Evolutionary conservation across 352 stramenopile genomes (phyloP), one percentile per base, ranked within the genome.

Genomic region (Thraustochytrium sp.): DNA sequence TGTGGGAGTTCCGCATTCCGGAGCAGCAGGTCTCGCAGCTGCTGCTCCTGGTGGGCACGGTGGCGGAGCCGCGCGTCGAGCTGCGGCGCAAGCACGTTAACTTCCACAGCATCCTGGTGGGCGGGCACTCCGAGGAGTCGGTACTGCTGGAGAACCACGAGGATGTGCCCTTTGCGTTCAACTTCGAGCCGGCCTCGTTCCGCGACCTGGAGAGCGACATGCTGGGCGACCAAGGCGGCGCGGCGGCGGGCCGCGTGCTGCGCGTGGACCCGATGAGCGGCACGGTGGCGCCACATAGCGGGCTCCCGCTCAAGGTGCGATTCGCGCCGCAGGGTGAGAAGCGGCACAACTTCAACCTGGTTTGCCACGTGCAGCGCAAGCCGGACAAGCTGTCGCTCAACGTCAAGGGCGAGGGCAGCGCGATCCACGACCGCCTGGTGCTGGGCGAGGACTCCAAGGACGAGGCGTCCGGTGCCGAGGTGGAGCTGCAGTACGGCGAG

Each of bases 341-440:
- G 77, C 88, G 89, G 3, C 94, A 97, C 88, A 98, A 93, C 77
- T 95, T 97, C 65, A 98, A 97, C 54, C 64, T 98, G 31, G 91
- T 89, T 64, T 98, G 94, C 63, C 90, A 92, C 61, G 87, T 98
- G 65, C 94, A 95, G 77, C 92, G 94, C 29, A 98, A 98, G 83
- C 93, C 93, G 0, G 91, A 91, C 9, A 92, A 93, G 38, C 85
- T 98, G 1, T 94, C 90, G 36, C 87, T 98, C 26, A 98, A 98
- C 82, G 88, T 98, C 40, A 98, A 98, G 86, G 94, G 94, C 44
- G 94, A 98, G 84, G 94, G 94, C 4, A 97, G 96, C 83, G 93
- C 91, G 49, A 95, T 98, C 53, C 93, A 96, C 84, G 92, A 94
- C 62, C 85, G 88, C 26, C 49, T 80, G 2, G 68, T 97, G 4